Base-by-base conservation (phyloP, 495 filamentous ascomycete species). In the Aspergillus ostianus region DNA sequence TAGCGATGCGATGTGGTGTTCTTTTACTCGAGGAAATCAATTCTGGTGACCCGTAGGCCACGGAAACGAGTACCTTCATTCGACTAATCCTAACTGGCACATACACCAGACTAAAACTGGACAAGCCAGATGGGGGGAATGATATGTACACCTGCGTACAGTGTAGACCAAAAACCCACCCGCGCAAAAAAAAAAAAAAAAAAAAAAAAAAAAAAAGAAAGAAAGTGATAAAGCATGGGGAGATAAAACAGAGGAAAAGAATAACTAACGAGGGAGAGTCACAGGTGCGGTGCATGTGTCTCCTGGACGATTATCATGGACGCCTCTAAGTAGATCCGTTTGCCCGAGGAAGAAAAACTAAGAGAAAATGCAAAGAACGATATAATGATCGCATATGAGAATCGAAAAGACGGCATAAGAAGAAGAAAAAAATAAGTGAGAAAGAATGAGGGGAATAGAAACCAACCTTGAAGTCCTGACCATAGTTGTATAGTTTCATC, bases 391-490 rank as follows among this genome's bases (percentile, higher is more conserved):
- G n/a, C 32, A 32, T 65, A 70, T 57, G 68, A 74, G 30, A 41
- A 47, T 15, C n/a, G 41, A 54, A 46, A 49, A n/a, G 49, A 32
- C n/a, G 54, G 29, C 49, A 72, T 63, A 30, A 66, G 58, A 58
- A 67, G 62, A 58, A 62, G 23, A 56, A 58, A 64, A 47, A 58
- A 67, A 63, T 8, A 32, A 7, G 29, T 12, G 36, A 41, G 36
- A 41, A 41, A 41, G 4, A 41, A 41, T 17, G 36, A 41, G 36
- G 36, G 36, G 36, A 41, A 15, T 41, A 67, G 53, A 59, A 71
- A 78, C 75, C 70, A 71, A 78, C 75, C 75, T 78, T 72, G 61
- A 64, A 67, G 68, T 68, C 53, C 54, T 56, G 47, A 63, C 64
- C 59, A 60, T 45, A 51, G 54, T 48, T 62, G 51, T 17, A 58